phyloP scores from a whole-genome alignment of 2,329 filamentous ascomycete genomes.

The Pezicula rhizophila region DNA sequence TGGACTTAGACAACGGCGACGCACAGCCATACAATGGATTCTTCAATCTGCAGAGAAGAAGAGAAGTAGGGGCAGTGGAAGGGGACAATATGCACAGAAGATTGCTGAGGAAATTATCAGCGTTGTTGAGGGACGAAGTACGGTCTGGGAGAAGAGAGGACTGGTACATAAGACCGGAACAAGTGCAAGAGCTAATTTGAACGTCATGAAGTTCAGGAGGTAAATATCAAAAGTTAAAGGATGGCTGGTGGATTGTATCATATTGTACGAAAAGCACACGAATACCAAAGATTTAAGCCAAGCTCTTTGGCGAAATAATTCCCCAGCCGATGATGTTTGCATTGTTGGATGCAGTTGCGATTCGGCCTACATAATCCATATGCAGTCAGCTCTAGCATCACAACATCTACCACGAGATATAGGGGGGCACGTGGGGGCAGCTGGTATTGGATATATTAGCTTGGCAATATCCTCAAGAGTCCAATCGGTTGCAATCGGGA shows the following conservation, averaged over 20 bases:
- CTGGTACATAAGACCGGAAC: conserved; percentile 77
- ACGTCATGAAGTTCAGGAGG: conserved; percentile 31
- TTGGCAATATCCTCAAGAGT: too few species aligned
- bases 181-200: conserved; percentile 67
- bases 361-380: too few species aligned
- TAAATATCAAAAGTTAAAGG: background rate
- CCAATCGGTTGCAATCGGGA: too few species aligned
- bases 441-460: too few species aligned
- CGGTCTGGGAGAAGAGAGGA: conserved; percentile 76
- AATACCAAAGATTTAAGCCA: too few species aligned
- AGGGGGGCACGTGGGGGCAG: too few species aligned
- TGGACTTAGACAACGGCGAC: conserved; percentile 65
- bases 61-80: conserved; percentile 64
- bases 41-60: conserved; percentile 76
- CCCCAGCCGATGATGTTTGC: too few species aligned
- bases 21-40: conserved; percentile 83
- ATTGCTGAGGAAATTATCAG: conserved; percentile 82
- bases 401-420: too few species aligned
- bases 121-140: conserved; percentile 79
- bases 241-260: background rate
- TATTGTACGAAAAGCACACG: conserved; percentile 1
- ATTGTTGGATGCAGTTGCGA: too few species aligned
- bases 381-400: too few species aligned
- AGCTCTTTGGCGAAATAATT: too few species aligned
- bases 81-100: conserved; percentile 65